Base-by-base conservation (phyloP, 352 stramenopile species). In the Blastocystis sp. region DNA sequence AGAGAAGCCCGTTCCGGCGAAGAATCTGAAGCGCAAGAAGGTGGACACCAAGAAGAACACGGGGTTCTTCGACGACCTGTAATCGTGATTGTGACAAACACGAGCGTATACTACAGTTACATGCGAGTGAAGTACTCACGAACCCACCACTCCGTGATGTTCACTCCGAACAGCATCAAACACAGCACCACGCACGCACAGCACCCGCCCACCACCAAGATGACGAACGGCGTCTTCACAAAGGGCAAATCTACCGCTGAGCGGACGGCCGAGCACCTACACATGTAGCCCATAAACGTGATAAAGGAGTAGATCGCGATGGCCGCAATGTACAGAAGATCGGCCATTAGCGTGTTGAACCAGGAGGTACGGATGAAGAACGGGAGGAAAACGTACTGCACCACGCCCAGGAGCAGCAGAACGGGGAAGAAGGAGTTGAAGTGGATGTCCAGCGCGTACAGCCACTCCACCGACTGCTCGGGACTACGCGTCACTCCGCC, bases 361-460 rank as follows among this genome's bases (percentile, higher is more conserved):
- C 98, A 95, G 50, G 94, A 96, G 79, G 95, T 92, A 29, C 93
- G 95, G 29, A 97, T 91, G 9, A 99, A 92, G 61, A 98, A 45
- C 4, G 97, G 97, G 4, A 98, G 92, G 21, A 99, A 90, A 59
- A 98, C 93, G 91, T 98, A 98, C 92, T 96, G 93, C 6, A 95
- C 91, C 91, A 98, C 94, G 93, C 98, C 98, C 77, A 98, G 93
- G 88, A 98, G 93, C 10, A 98, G 92, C 90, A 98, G 98, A 39
- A 98, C 91, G 67, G 97, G 94, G 85, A 98, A 98, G 92, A 99
- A 99, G 51, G 96, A 94, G 93, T 99, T 99, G 94, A 96, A 98
- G 93, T 99, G 97, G 90, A 99, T 98, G 93, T 99, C 97, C 92
- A 99, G 98, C 24, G 97, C 96, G 91, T 98, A 99, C 74, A 99